Percentiles rank a stretch among this genome's conserved stretches.
phyloP scores from a whole-genome alignment of 179 eudicot species.

The Spinacia oleracea region DNA sequence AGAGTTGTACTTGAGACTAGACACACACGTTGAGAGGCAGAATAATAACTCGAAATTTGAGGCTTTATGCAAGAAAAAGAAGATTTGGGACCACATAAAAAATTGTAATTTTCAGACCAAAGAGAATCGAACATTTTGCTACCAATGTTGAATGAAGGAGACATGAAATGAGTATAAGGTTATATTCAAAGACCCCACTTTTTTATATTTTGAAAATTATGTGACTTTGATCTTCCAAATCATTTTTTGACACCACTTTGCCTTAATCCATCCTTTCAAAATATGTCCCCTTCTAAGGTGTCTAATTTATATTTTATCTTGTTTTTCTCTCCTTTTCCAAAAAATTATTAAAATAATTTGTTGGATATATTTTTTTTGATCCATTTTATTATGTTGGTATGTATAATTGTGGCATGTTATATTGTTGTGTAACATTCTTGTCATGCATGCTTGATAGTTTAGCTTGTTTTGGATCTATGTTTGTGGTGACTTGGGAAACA shows the following conservation, averaged over 20 bases:
- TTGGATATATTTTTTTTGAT: too few relatives aligned
- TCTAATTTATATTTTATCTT: not conserved
- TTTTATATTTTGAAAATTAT: conserved; percentile 6
- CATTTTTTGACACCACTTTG: not conserved
- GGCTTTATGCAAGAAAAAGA: conserved; percentile 4
- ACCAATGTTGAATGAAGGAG: conserved; percentile 19
- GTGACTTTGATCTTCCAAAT: not conserved
- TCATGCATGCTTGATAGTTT: too few relatives aligned
- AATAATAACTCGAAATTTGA: conserved; percentile 17
- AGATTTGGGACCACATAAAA: conserved; percentile 9
- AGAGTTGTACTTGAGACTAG: conserved; percentile 17
- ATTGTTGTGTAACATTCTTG: too few relatives aligned
- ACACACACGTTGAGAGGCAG: conserved; percentile 16
- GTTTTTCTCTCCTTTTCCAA: not conserved
- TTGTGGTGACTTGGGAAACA: too few relatives aligned
- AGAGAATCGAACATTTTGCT: not conserved
- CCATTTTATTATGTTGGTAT: too few relatives aligned
- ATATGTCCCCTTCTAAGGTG: conserved; percentile 18
- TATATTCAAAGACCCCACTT: not conserved
- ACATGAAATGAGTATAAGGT: conserved; percentile 20
- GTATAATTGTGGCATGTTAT: too few relatives aligned
- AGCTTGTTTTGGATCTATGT: too few relatives aligned
- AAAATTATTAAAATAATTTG: not conserved
- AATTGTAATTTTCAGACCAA: not conserved
- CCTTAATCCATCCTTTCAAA: not conserved